Evolutionary conservation across 2,329 filamentous ascomycete species (phyloP).

Genomic region (Ophiostoma angusticollis): DNA sequence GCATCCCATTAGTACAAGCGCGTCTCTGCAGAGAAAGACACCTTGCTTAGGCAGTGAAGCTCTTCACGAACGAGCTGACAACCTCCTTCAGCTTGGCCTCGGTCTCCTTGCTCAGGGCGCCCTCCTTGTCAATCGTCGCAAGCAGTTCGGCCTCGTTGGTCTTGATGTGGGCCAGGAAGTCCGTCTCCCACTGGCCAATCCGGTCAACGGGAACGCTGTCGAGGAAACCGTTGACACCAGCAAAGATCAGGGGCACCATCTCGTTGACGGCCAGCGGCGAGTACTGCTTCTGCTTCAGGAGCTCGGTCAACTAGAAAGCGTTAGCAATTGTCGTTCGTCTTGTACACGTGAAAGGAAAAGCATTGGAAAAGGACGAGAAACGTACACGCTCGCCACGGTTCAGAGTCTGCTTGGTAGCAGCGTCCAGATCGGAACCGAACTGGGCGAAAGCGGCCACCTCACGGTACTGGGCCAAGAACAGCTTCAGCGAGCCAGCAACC

Average conservation of each 20-base stretch:
- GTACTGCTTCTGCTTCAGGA: conserved; percentile 99
- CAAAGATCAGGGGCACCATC: conserved; percentile 99
- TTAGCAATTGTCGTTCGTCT: conserved; percentile 13
- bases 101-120: conserved; percentile 86
- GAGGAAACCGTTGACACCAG: conserved; percentile 95
- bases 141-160: conserved; percentile 78
- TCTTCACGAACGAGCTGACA: conserved; percentile 77
- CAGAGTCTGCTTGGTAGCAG: conserved; percentile 96
- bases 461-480: conserved; percentile 99
- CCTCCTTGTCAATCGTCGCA: conserved; percentile 86
- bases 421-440: conserved; percentile 99
- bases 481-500: conserved; percentile 98
- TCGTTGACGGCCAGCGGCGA: conserved; percentile 96
- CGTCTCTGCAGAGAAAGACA: neutral
- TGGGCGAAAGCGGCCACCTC: conserved; percentile 98
- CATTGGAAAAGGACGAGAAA: conserved; percentile 15
- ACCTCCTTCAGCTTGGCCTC: conserved; percentile 72
- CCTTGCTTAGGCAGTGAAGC: conserved; percentile 53
- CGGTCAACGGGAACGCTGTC: conserved; percentile 80
- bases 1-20: no score
- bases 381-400: conserved; percentile 93
- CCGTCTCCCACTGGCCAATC: conserved; percentile 86
- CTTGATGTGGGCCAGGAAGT: conserved; percentile 87
- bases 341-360: neutral
- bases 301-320: conserved; percentile 62